A percentile compares a stretch with the other conserved stretches of the same genome.
Conservation (phyloP, 768 basidiomycete species). For the Scleroderma citrinum region DNA sequence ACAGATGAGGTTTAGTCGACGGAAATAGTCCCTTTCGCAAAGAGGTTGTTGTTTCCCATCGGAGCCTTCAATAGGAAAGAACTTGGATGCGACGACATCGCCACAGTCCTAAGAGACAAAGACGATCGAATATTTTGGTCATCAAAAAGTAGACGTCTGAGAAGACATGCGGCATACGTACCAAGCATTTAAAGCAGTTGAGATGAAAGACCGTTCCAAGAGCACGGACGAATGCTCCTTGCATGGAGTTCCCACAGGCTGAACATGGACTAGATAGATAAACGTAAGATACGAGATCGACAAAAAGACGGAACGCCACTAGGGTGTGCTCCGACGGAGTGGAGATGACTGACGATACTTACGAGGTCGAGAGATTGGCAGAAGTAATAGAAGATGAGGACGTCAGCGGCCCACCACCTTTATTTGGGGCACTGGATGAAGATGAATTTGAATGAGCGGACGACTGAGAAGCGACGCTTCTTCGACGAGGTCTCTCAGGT, state of each 20-base stretch:
- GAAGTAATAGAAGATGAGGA: conserved; percentile 46
- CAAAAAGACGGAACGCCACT: conserved; percentile 2
- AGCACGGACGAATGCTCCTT: conserved; percentile 95
- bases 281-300: conserved; percentile 8
- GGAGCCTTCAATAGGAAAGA: conserved; percentile 94
- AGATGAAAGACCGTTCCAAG: conserved; percentile 91
- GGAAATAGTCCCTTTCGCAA: conserved; percentile 98
- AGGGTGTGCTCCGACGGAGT: conserved; percentile 10
- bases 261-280: conserved; percentile 53
- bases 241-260: conserved; percentile 76
- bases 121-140: not conserved
- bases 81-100: conserved; percentile 94
- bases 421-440: conserved; percentile 32
- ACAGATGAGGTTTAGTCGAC: conserved; percentile 92
- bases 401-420: conserved; percentile 25
- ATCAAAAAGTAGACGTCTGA: not conserved
- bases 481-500: conserved; percentile 41
- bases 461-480: conserved; percentile 43
- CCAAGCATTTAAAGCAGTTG: conserved; percentile 98
- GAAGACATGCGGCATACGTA: conserved; percentile 33
- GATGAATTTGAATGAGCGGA: conserved; percentile 56
- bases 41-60: conserved; percentile 88
- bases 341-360: conserved; percentile 27
- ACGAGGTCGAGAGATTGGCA: conserved; percentile 53
- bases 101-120: conserved; percentile 73